Base-by-base conservation (phyloP, 2,329 filamentous ascomycete species). In the Lasiodiplodia hormozganensis region DNA sequence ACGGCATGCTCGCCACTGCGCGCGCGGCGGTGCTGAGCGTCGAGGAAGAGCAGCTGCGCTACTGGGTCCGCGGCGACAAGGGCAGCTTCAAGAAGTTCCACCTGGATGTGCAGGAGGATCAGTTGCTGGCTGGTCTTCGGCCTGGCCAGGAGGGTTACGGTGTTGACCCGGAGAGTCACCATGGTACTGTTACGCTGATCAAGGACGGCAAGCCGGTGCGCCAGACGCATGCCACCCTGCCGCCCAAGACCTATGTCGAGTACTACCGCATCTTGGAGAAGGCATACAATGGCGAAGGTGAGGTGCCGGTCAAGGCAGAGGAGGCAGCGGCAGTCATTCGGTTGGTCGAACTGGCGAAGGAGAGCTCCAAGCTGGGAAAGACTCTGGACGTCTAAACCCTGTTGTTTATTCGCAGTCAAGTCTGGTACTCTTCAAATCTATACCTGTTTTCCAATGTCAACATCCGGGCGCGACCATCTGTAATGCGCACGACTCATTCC, bases 91-190 rank as follows among this genome's bases (percentile, higher is more conserved):
- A 87, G 82, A 95, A 94, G 84, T 86, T 79, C 76, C 80, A 86
- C 66, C 83, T 95, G 2, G 92, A 96, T 76, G 82, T 88, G 1
- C 92, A 95, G 79, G 92, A 96, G 81, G 87, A 89, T 68, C 90
- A 93, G 77, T 85, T 94, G 65, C 87, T 87, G 77, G 83, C 81
- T 2, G 92, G 92, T 10, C 78, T 87, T 72, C 85, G 84, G 76
- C 88, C 89, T 7, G 84, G 85, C 0, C 88, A 92, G 68, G 76
- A 83, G 3, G 85, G 82, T 3, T 94, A 92, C 74, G 92, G 90
- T 2, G 77, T 86, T 49, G 92, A 94, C 74, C 82, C 84, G 11
- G 81, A 83, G 62, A 82, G 86, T 49, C 83, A 84, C 72, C 86
- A 87, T 66, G 89, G 90, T 23, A 69, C 67, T 28, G 78, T 94